These are phyloP conservation scores for Rubus idaeus DNA, from an alignment of 306 rosid genomes.

Conservation along the genomic window DNA sequence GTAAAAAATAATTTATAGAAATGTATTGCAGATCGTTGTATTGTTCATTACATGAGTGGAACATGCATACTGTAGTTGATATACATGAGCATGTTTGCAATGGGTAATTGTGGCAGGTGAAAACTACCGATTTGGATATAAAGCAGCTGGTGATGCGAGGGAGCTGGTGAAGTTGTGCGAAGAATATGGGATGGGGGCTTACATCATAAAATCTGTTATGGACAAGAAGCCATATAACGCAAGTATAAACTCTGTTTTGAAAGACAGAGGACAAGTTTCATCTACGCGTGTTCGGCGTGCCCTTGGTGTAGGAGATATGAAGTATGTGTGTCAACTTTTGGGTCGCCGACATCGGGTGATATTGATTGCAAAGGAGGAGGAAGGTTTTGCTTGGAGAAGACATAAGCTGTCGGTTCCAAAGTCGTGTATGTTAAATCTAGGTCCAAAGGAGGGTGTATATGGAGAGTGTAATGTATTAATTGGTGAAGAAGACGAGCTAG, in stretches of 20 bases:
- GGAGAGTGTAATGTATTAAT: slow-evolving; percentile 52
- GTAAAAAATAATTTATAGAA: slow-evolving; percentile 29
- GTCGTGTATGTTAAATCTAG: slow-evolving; percentile 67
- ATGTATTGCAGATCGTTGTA: neutral
- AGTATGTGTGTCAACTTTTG: slow-evolving; percentile 75
- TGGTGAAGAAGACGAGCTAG: slow-evolving; percentile 30
- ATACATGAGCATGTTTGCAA: slow-evolving; percentile 21
- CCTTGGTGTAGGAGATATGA: slow-evolving; percentile 77
- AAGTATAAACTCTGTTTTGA: slow-evolving; percentile 42
- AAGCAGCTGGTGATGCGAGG: slow-evolving; percentile 82
- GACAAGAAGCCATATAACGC: slow-evolving; percentile 51
- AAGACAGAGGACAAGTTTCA: slow-evolving; percentile 89
- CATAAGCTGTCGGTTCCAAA: slow-evolving; percentile 60
- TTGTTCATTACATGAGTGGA: neutral
- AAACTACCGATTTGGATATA: slow-evolving; percentile 93
- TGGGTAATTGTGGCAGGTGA: slow-evolving; percentile 63
- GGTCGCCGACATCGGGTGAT: slow-evolving; percentile 78
- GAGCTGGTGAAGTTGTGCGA: slow-evolving; percentile 77
- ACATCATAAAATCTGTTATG: slow-evolving; percentile 86
- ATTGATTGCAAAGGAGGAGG: slow-evolving; percentile 47
- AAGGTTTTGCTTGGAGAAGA: slow-evolving; percentile 38
- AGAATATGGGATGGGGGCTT: slow-evolving; percentile 72
- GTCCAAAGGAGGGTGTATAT: slow-evolving; percentile 90
- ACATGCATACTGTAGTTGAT: slow-evolving; percentile 2
- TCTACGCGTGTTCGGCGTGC: slow-evolving; percentile 89